Evolutionary conservation across 768 basidiomycete genomes (phyloP).

Genomic region (Lactarius deliciosus): DNA sequence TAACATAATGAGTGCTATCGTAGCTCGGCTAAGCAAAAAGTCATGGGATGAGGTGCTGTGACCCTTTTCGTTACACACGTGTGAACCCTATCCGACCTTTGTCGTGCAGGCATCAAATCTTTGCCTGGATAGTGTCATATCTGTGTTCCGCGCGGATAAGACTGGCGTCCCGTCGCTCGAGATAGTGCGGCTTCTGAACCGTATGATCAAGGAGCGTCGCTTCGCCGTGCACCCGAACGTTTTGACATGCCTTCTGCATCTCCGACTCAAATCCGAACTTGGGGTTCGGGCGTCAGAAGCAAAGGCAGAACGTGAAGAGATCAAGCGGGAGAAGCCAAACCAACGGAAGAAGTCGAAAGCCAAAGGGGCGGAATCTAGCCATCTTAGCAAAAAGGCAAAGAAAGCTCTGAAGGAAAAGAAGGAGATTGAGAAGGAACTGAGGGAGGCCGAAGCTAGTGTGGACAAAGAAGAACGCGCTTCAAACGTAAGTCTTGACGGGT

Average conservation of each 20-base stretch:
- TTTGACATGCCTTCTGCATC: constrained; percentile 76
- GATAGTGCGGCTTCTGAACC: constrained; percentile 83
- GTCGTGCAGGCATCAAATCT: constrained; percentile 71
- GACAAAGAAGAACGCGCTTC: constrained; percentile 86
- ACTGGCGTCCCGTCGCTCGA: constrained; percentile 84
- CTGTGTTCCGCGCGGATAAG: constrained; percentile 79
- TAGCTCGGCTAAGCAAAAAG: constrained; percentile 77
- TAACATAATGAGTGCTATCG: constrained; percentile 87
- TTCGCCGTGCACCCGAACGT: constrained; percentile 91
- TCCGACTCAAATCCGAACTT: constrained; percentile 87
- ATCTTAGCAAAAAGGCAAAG: constrained; percentile 90
- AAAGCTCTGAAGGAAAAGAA: constrained; percentile 85
- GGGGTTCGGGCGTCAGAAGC: constrained; percentile 74
- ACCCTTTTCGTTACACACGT: constrained; percentile 23
- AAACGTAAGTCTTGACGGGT: constrained; percentile 54
- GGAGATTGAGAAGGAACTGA: constrained; percentile 88
- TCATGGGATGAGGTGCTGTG: constrained; percentile 83
- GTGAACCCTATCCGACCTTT: constrained; percentile 26
- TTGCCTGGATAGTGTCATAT: constrained; percentile 78
- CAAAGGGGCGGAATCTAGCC: constrained; percentile 51
- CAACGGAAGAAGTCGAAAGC: constrained; percentile 42
- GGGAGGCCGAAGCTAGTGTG: constrained; percentile 91
- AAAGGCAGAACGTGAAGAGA: constrained; percentile 54
- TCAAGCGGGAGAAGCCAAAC: constrained; percentile 33
- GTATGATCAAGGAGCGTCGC: constrained; percentile 92